These are phyloP conservation scores for Hansenula sp. DNA, from an alignment of 1,139 yeast species.

Conservation along the genomic window DNA sequence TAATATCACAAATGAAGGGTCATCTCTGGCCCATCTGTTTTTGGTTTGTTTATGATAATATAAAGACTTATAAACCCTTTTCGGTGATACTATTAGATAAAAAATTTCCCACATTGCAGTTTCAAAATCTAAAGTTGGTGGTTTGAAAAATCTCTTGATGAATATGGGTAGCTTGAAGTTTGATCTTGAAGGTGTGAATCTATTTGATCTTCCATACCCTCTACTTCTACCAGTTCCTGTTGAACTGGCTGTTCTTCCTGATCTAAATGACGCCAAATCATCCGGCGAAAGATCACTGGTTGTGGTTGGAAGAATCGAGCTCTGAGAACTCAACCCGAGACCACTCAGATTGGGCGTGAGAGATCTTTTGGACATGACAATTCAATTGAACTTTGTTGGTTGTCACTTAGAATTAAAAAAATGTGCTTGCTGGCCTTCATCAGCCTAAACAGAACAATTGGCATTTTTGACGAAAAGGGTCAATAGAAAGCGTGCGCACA, in stretches of 20 bases:
- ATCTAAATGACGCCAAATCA: conserved; percentile 19
- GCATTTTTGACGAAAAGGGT: background rate
- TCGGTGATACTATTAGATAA: conserved; percentile 68
- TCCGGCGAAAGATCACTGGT: conserved; percentile 14
- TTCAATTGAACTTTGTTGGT: background rate
- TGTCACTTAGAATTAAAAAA: background rate
- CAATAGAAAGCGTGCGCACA: too few species aligned
- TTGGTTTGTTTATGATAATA: conserved; percentile 75
- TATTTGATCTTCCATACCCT: conserved; percentile 7
- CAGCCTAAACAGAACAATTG: background rate
- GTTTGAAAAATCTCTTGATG: conserved; percentile 54
- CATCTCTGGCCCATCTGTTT: conserved; percentile 81
- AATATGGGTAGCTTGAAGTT: conserved; percentile 34
- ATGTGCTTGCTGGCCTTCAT: background rate
- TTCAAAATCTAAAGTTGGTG: conserved; percentile 84
- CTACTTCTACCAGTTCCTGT: conserved; percentile 5
- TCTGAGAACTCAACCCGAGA: conserved; percentile 5
- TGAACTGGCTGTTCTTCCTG: conserved; percentile 17
- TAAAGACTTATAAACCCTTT: conserved; percentile 75
- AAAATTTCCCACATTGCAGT: conserved; percentile 91
- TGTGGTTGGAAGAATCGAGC: conserved; percentile 14
- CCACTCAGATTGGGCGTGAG: conserved; percentile 12
- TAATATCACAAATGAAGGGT: conserved; percentile 80
- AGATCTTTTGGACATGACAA: conserved; percentile 14
- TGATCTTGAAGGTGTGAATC: conserved; percentile 5